phyloP scores from a whole-genome alignment of 192 early-diverging fungal genomes.

The Rhizophagus clarus region DNA sequence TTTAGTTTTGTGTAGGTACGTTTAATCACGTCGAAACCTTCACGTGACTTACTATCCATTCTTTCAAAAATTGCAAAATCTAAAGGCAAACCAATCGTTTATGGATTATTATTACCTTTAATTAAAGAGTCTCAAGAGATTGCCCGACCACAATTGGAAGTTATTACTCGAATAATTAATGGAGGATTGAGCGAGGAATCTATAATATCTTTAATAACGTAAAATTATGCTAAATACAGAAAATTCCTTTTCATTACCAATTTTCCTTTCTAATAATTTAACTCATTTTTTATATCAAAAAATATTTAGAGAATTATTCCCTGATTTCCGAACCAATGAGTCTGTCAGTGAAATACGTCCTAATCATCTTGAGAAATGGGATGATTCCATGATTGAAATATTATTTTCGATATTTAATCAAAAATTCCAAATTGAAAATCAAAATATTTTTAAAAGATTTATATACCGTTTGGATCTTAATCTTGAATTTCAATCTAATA shows the following conservation, averaged over 20 bases:
- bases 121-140: background rate
- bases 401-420: conserved; percentile 18
- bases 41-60: conserved; percentile 12
- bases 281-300: background rate
- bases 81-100: conserved; percentile 21
- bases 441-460: background rate
- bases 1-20: background rate
- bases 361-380: background rate
- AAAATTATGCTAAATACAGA: too few species aligned
- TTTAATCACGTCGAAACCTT: conserved; percentile 11
- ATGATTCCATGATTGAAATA: conserved; percentile 21
- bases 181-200: conserved; percentile 7
- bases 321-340: background rate
- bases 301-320: conserved; percentile 8
- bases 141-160: conserved; percentile 20
- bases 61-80: conserved; percentile 16
- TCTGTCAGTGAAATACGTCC: background rate
- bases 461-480: conserved; percentile 1
- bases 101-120: conserved; percentile 27
- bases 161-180: conserved; percentile 19
- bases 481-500: conserved; percentile 17
- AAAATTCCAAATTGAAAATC: conserved; percentile 11
- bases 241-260: background rate
- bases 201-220: conserved; percentile 6
- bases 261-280: background rate